These are phyloP conservation scores for Caloboletus inedulis DNA, from an alignment of 1,284 basidiomycete genomes.

Conservation along the genomic window DNA sequence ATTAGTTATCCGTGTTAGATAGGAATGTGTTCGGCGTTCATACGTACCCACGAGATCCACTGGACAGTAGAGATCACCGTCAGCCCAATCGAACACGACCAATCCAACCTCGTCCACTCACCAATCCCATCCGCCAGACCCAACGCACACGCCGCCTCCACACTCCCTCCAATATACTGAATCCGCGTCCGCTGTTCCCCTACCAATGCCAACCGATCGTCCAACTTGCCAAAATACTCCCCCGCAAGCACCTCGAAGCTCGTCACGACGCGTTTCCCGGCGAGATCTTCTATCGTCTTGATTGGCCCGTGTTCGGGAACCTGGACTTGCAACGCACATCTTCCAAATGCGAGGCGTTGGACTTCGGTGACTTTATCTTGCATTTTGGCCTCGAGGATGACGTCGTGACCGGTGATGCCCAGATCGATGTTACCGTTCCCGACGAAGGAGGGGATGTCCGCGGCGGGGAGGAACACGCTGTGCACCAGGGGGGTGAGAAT, in stretches of 20 bases:
- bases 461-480: slow-evolving; percentile 95
- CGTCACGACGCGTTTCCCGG: slow-evolving; percentile 91
- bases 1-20: not conserved
- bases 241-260: slow-evolving; percentile 88
- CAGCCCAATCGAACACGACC: not conserved
- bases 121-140: slow-evolving; percentile 97
- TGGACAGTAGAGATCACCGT: slow-evolving; percentile 30
- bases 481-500: slow-evolving; percentile 2
- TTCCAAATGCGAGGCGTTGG: slow-evolving; percentile 89
- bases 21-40: slow-evolving; percentile 10
- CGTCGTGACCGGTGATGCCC: slow-evolving; percentile 95
- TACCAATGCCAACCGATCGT: slow-evolving; percentile 52
- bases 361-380: slow-evolving; percentile 75
- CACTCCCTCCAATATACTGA: slow-evolving; percentile 95
- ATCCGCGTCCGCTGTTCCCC: slow-evolving; percentile 70
- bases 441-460: slow-evolving; percentile 98
- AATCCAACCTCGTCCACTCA: slow-evolving; percentile 38
- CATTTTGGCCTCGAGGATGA: slow-evolving; percentile 89
- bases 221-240: slow-evolving; percentile 76
- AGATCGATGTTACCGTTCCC: slow-evolving; percentile 95
- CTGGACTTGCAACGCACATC: slow-evolving; percentile 93
- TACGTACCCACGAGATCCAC: slow-evolving; percentile 86
- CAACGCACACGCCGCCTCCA: slow-evolving; percentile 96
- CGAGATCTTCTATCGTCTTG: slow-evolving; percentile 75
- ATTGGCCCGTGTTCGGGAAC: slow-evolving; percentile 79